Evolutionary conservation across 225 moss, liverwort and hornwort species (phyloP), one percentile per base, ranked within the genome.

Genomic region (Physcomitrellopsis africana): DNA sequence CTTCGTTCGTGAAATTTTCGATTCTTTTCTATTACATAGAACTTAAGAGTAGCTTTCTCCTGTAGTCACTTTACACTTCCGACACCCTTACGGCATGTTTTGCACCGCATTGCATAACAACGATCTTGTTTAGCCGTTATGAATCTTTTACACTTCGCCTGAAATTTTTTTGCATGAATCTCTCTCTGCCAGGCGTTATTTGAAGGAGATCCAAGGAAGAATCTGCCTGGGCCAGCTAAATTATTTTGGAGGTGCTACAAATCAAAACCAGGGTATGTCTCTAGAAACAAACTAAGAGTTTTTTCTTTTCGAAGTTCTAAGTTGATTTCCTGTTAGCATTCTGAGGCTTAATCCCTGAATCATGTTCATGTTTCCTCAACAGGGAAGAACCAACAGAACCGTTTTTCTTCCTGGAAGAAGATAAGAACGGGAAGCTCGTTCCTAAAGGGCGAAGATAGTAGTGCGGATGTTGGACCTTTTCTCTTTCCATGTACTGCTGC

Each of bases 301-400:
- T 76, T 16, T 20, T 59, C n/a, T 12, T 24, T 78, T 77, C 15
- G 7, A 12, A 42, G 10, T 29, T 22, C 57, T 23, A n/a, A 24
- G 15, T 23, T 68, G 15, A 10, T 48, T 14, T 63, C n/a, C 47
- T 11, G 23, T 78, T 73, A 47, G 19, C 43, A 46, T 67, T 56
- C 26, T 14, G 3, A 23, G 23, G 42, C 3, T 17, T 27, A 11
- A 16, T 15, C 20, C 57, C 68, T 76, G 29, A 79, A 48, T 11
- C 12, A 17, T 32, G 23, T 69, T 2, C 48, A 27, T 64, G 68
- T 57, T n/a, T 66, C 63, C 68, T 43, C 16, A 58, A 67, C 76
- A 99, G 97, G 72, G 91, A 94, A 74, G 97, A 99, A 74, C 93
- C 94, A 41, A 82, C 81, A 4, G 87, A 93, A 45, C 93, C 93